These are phyloP conservation scores for Stereum hirsutum DNA, from an alignment of 1,284 basidiomycete genomes.

Conservation along the genomic window DNA sequence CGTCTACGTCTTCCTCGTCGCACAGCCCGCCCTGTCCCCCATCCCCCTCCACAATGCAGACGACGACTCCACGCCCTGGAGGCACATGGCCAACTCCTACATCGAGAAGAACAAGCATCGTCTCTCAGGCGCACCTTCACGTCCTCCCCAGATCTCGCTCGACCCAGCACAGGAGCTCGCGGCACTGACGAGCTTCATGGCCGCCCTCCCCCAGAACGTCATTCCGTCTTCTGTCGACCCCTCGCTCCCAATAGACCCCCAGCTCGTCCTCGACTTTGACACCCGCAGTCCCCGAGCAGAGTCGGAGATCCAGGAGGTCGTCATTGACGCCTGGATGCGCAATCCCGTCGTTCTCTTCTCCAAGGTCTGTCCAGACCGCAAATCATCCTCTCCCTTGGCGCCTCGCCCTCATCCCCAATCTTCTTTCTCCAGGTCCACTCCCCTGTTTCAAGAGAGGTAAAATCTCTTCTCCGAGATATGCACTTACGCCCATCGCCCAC, in stretches of 20 bases:
- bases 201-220: slow-evolving; percentile 70
- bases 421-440: slow-evolving; percentile 41
- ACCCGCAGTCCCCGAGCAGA: slow-evolving; percentile 38
- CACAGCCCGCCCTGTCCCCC: slow-evolving; percentile 7
- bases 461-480: slow-evolving; percentile 48
- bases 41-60: background rate
- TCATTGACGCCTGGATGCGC: slow-evolving; percentile 45
- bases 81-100: slow-evolving; percentile 2
- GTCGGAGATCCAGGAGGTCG: slow-evolving; percentile 26
- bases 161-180: slow-evolving; percentile 63
- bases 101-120: slow-evolving; percentile 1
- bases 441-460: slow-evolving; percentile 57
- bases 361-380: slow-evolving; percentile 43
- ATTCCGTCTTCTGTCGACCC: slow-evolving; percentile 67
- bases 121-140: background rate
- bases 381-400: slow-evolving; percentile 11
- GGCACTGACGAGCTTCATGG: slow-evolving; percentile 70
- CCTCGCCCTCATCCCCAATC: background rate
- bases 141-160: slow-evolving; percentile 33
- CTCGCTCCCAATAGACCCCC: slow-evolving; percentile 58
- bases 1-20: slow-evolving; percentile 11
- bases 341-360: slow-evolving; percentile 76
- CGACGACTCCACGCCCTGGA: slow-evolving; percentile 7
- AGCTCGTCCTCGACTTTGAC: slow-evolving; percentile 79
- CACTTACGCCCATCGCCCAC: slow-evolving; percentile 59